Percentiles rank a stretch among this genome's conserved stretches.
These are phyloP conservation scores for Piloderma croceum DNA, from an alignment of 768 basidiomycete genomes.

Conservation along the genomic window DNA sequence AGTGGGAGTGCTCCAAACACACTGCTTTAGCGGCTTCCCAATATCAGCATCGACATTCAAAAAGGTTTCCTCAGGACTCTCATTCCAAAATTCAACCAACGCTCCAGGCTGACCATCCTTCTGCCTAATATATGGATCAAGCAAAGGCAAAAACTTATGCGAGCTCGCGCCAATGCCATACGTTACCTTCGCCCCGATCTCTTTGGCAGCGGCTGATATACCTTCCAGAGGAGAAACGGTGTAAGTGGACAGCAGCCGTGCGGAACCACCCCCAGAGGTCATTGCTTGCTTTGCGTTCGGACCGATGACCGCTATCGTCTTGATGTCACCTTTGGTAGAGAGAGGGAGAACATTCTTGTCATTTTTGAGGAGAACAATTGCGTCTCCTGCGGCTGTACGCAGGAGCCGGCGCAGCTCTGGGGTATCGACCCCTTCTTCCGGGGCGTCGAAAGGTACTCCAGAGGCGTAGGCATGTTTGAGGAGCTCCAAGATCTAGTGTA, in stretches of 20 bases:
- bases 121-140: conserved; percentile 42
- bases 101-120: conserved; percentile 34
- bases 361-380: conserved; percentile 60
- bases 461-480: conserved; percentile 43
- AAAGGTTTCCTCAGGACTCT: conserved; percentile 34
- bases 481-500: conserved; percentile 41
- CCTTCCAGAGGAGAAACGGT: conserved; percentile 54
- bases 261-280: conserved; percentile 58
- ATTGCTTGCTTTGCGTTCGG: conserved; percentile 51
- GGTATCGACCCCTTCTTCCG: conserved; percentile 42
- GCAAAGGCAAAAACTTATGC: conserved; percentile 45
- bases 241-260: conserved; percentile 45
- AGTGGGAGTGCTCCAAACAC: conserved; percentile 36
- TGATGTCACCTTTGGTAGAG: conserved; percentile 17
- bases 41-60: conserved; percentile 25
- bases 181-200: conserved; percentile 40
- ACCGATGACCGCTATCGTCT: conserved; percentile 56
- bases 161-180: conserved; percentile 40
- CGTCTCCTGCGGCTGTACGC: conserved; percentile 47
- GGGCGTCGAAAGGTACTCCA: conserved; percentile 49
- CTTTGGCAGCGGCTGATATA: conserved; percentile 37
- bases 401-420: conserved; percentile 42
- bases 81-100: conserved; percentile 42
- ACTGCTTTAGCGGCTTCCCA: conserved; percentile 14
- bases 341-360: conserved; percentile 46